Base-by-base conservation (phyloP, 345 rosid species). In the Abelmoschus esculentus region DNA sequence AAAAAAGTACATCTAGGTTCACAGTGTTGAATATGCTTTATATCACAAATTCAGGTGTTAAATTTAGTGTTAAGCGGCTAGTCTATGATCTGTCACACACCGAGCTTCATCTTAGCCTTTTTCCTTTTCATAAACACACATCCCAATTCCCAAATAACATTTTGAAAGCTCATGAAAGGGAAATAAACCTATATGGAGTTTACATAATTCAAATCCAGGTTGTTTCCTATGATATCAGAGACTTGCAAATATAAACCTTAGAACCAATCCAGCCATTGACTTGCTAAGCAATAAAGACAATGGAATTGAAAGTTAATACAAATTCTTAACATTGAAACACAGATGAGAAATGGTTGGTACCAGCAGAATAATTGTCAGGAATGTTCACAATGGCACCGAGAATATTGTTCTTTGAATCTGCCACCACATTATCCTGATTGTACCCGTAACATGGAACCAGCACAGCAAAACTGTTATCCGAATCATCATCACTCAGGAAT, bases 381-480 rank as follows among this genome's bases (percentile, higher is more conserved):
- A 84, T 76, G 57, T 81, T 80, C 17, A 77, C 81, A 66, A 81
- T 72, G 59, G 90, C 78, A 38, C 81, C 83, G 66, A 82, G 69
- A 53, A 79, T 55, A 7, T 74, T 82, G 65, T 72, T 76, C 67
- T 71, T 73, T 10, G 78, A 19, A 64, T 80, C 76, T 57, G 74
- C 81, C 19, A 65, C 72, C 69, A 67, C 61, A 26, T 77, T 74
- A 47, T 75, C 85, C 70, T 60, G 82, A 32, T 62, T 80, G 38
- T 72, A 81, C 3, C 85, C 87, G 44, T 89, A 86, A 67, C 96
- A 89, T 0, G 86, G 90, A 65, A 89, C 96, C 81, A 89, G 74
- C 66, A 85, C 91, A 17, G 96, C 96, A 53, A 86, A 89, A 67
- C 89, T 89, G 68, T 80, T 72, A 58, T 89, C 87, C 0, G 62